phyloP scores from a whole-genome alignment of 2,329 filamentous ascomycete genomes.

The Trichophyton simii region DNA sequence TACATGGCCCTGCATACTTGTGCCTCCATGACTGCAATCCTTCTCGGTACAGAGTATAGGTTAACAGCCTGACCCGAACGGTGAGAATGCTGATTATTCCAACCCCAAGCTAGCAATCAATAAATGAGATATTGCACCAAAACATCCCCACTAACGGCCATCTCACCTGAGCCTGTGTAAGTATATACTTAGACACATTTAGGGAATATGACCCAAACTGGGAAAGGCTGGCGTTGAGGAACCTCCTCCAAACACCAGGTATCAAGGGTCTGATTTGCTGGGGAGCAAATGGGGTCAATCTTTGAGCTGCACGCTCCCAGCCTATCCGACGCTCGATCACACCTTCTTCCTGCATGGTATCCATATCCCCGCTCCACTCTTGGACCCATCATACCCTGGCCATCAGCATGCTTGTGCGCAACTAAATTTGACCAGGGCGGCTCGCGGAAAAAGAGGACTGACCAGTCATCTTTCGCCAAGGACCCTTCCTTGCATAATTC shows the following conservation, averaged over 20 bases:
- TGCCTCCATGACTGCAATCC: not conserved
- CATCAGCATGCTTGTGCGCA: conserved; percentile 5
- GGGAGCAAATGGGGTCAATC: not conserved
- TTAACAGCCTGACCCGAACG: not conserved
- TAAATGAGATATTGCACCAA: not conserved
- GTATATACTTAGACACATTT: not conserved
- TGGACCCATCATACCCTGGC: not conserved
- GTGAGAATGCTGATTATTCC: not conserved
- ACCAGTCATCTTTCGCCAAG: not conserved
- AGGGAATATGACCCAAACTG: not conserved
- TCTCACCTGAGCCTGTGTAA: not conserved
- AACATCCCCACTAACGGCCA: not conserved
- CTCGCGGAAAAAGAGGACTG: conserved; percentile 11
- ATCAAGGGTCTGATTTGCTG: not conserved
- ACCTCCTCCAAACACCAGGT: not conserved
- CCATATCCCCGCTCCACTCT: not conserved
- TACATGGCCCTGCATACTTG: not conserved
- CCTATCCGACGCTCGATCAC: conserved; percentile 2
- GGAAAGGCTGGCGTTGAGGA: not conserved
- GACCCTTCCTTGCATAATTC: not conserved
- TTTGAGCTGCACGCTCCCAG: not conserved
- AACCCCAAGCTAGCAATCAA: not conserved
- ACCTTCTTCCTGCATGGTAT: not conserved
- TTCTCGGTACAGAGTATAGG: not conserved
- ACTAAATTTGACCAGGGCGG: conserved; percentile 5